These are phyloP conservation scores for Pulchroboletus neoregius DNA, from an alignment of 1,284 basidiomycete species.

Conservation along the genomic window DNA sequence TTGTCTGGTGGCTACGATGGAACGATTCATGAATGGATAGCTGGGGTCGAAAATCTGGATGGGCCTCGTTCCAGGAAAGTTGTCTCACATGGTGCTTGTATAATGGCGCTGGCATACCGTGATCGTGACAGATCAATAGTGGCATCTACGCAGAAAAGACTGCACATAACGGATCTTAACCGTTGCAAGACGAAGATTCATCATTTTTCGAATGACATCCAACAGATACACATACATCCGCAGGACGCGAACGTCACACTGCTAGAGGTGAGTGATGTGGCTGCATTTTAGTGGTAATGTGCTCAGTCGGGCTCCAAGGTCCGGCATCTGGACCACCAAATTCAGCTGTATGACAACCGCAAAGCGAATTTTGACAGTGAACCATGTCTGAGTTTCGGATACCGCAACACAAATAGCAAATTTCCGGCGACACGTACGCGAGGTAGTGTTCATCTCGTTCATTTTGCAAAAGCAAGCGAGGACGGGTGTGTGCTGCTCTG, in stretches of 20 bases:
- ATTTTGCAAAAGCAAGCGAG: conserved; percentile 45
- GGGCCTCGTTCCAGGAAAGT: conserved; percentile 27
- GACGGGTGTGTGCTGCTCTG: conserved; percentile 46
- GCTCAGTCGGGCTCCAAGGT: conserved; percentile 35
- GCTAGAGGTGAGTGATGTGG: conserved; percentile 42
- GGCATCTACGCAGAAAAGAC: conserved; percentile 33
- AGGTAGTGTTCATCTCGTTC: conserved; percentile 35
- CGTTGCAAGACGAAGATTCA: conserved; percentile 26
- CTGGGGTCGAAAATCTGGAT: conserved; percentile 21
- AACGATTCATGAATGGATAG: conserved; percentile 38
- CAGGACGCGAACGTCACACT: conserved; percentile 41
- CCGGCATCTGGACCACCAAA: conserved; percentile 45
- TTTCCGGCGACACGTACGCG: conserved; percentile 26
- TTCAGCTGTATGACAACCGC: conserved; percentile 46
- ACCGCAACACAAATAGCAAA: conserved; percentile 29
- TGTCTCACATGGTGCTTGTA: conserved; percentile 29
- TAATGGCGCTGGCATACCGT: conserved; percentile 39
- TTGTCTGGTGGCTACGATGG: conserved; percentile 45
- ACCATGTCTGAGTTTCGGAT: conserved; percentile 46
- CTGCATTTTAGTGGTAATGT: conserved; percentile 14
- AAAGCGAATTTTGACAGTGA: conserved; percentile 36
- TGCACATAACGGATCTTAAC: conserved; percentile 36
- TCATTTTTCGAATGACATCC: conserved; percentile 39
- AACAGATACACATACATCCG: conserved; percentile 46
- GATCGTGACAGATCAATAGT: conserved; percentile 33